Base-by-base conservation (phyloP, 306 rosid species). In the Malus fusca region DNA sequence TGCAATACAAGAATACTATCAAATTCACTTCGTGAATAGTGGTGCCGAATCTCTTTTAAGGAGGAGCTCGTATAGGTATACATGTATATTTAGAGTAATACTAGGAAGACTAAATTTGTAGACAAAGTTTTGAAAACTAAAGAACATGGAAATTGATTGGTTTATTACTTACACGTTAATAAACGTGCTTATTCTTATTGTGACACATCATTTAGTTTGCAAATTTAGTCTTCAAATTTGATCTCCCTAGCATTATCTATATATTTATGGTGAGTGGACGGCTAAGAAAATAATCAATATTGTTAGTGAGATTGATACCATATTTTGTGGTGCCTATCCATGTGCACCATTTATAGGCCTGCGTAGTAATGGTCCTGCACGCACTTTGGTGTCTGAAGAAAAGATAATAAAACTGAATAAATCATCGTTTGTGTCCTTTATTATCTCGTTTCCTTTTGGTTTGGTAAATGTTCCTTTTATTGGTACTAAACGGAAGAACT, bases 261-360 rank as follows among this genome's bases (percentile, higher is more conserved):
- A 37, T 37, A 55, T 55, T 9, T 23, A 58, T 14, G 35, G 11
- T 28, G 66, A 62, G 44, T 17, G 44, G 33, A 17, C 43, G 44
- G 43, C 14, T 64, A 31, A 23, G 7, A 64, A 64, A 26, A 18
- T 4, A 17, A 46, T 71, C 35, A 46, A 8, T 58, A 22, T 63
- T 58, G 43, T 74, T 26, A 51, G 25, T 30, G 26, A 48, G 74
- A 71, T 11, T 59, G 58, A 60, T 22, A 23, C 64, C 68, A 63
- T 56, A 51, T 33, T 60, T 40, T 26, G 13, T 59, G 71, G 37
- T 68, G 23, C 72, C 31, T 73, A 33, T 77, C 78, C 79, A 73
- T 73, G 85, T 68, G 76, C 81, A 73, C 22, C 71, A 53, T 67
- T 68, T 76, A 42, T 30, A 56, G 81, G 40, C 51, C 71, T 66